Base-by-base conservation (phyloP, 2,329 filamentous ascomycete genomes). In the Colletotrichum sp. region DNA sequence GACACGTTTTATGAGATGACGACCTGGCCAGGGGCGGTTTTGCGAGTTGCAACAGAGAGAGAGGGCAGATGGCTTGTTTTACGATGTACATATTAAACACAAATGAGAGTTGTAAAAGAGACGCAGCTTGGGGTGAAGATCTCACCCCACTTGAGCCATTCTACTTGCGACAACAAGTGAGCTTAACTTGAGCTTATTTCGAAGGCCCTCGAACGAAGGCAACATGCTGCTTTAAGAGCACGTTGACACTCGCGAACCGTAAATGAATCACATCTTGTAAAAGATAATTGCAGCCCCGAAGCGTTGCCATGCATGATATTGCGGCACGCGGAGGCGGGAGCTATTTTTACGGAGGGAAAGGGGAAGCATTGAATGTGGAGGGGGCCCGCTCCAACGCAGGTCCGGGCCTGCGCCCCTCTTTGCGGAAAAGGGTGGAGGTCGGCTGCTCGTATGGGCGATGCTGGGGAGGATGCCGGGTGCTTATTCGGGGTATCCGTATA, bases 1-100 rank as follows among this genome's bases (percentile, higher is more conserved):
- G 59, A 64, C 72, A 71, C 60, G 44, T 34, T 65, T 71, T 65
- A 71, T 49, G 68, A 71, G 59, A 52, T 65, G 59, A 71, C 68
- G 68, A 71, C 68, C 34, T 65, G 57, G 26, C 32, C 60, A 8
- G 68, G 28, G 18, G 68, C 39, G 30, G 60, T 28, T 44, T 57
- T 52, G 52, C 26, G 55, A 69, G 32, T 60, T 69, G 65, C 65
- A 30, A 44, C 21, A 24, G 30, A 59, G 21, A 32, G 15, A 32
- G 15, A 39, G 21, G 32, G 62, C 44, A 26, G 62, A 16, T 7
- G 21, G n/a, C 28, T 30, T 69, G 34, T 6, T 69, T 49, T 60
- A 44, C 21, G 32, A 21, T 69, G 67, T 69, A 69, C 10, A 69
- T 69, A 60, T 60, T 44, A 63, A 62, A 34, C 28, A 44, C 30